Percentiles rank a stretch among this genome's conserved stretches.
phyloP scores from a whole-genome alignment of 352 stramenopile genomes.

The Globisporangium spinosum region DNA sequence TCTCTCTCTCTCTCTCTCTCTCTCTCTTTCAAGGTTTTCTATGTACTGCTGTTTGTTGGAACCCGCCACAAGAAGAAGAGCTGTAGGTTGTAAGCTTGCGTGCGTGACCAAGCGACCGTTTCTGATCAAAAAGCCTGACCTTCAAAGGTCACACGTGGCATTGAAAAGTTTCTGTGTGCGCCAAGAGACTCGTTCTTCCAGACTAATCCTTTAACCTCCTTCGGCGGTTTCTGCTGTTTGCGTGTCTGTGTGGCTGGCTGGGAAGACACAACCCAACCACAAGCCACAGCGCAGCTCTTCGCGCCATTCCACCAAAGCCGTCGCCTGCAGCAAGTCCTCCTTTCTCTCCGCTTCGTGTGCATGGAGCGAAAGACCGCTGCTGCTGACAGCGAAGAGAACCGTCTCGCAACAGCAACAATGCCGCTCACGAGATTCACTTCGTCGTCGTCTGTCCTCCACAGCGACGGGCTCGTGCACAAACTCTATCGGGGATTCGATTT shows the following conservation, averaged over 20 bases:
- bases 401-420: not conserved
- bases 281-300: not conserved
- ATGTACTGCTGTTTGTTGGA: too few relatives aligned
- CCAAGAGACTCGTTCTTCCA: not conserved
- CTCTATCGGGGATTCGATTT: not conserved
- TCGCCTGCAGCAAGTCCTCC: not conserved
- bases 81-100: too few relatives aligned
- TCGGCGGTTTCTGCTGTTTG: not conserved
- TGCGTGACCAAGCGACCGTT: not conserved
- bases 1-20: too few relatives aligned
- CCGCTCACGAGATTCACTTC: not conserved
- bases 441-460: not conserved
- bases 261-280: too few relatives aligned
- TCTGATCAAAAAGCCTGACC: not conserved
- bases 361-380: not conserved
- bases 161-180: not conserved
- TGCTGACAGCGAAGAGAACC: not conserved
- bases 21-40: too few relatives aligned
- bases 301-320: not conserved
- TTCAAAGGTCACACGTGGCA: not conserved
- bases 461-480: not conserved
- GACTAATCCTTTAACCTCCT: not conserved
- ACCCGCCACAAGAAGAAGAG: too few relatives aligned
- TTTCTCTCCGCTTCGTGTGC: not conserved
- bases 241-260: not conserved